phyloP scores from a whole-genome alignment of 2,329 filamentous ascomycete species.

The Aspergillus glaucus region DNA sequence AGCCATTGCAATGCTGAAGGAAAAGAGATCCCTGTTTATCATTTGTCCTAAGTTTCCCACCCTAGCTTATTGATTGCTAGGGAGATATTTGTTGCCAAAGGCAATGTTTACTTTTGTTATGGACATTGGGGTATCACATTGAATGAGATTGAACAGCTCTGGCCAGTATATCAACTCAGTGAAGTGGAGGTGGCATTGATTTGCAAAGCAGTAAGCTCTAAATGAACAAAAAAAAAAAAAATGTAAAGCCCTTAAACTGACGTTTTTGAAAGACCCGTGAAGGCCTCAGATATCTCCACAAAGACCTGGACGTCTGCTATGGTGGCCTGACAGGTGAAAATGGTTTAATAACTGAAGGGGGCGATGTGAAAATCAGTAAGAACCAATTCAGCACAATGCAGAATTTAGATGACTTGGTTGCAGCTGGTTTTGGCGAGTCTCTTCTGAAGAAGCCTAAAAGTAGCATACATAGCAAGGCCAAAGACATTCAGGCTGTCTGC shows the following conservation, averaged over 20 bases:
- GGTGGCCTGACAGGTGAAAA: slow-evolving; percentile 1
- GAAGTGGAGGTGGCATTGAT: slow-evolving; percentile 2
- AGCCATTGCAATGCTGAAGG: background rate
- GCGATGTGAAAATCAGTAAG: slow-evolving; percentile 6
- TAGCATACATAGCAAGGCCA: background rate
- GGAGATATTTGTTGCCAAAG: no score
- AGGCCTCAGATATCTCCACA: slow-evolving; percentile 7
- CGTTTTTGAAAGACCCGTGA: slow-evolving; percentile 1
- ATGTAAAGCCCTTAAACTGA: background rate
- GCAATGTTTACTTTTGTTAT: background rate
- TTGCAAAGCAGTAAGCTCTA: background rate
- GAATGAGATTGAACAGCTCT: background rate
- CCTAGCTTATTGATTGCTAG: no score
- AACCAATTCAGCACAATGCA: background rate
- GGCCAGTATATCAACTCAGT: background rate
- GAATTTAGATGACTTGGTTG: background rate
- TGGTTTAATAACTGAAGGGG: slow-evolving; percentile 5
- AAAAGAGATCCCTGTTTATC: background rate
- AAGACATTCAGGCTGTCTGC: slow-evolving; percentile 5
- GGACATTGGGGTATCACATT: background rate
- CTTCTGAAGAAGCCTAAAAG: background rate
- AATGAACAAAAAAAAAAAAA: background rate
- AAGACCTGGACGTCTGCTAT: slow-evolving; percentile 4
- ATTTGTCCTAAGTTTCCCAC: background rate
- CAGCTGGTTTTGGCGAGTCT: slow-evolving; percentile 7